A percentile compares a stretch with the other conserved stretches of the same genome.
These are phyloP conservation scores for Saturnispora dispora DNA, from an alignment of 805 yeast genomes.

Conservation along the genomic window DNA sequence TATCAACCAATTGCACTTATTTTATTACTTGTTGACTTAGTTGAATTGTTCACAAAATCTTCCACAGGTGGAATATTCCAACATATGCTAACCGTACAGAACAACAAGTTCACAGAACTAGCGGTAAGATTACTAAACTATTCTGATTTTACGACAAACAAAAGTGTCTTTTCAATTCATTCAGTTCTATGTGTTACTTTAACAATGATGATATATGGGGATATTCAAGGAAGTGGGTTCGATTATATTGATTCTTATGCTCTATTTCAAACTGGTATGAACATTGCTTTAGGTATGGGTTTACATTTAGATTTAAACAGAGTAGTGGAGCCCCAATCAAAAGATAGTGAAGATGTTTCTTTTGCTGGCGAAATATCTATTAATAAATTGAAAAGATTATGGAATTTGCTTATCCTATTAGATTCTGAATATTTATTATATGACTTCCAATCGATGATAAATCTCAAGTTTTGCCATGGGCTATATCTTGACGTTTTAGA, in stretches of 20 bases:
- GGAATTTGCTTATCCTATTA: slow-evolving; percentile 13
- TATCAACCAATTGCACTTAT: slow-evolving; percentile 12
- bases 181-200: slow-evolving; percentile 9
- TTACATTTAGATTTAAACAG: slow-evolving; percentile 7
- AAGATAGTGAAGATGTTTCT: neutral
- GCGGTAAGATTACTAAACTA: slow-evolving; percentile 7
- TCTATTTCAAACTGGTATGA: slow-evolving; percentile 9
- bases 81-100: neutral
- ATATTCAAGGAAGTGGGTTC: slow-evolving; percentile 10
- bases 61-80: neutral
- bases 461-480: slow-evolving; percentile 12
- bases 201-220: slow-evolving; percentile 11
- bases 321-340: too few relatives aligned
- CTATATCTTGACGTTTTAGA: slow-evolving; percentile 1
- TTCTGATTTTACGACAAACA: slow-evolving; percentile 10
- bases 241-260: slow-evolving; percentile 9
- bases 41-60: slow-evolving; percentile 6
- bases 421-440: slow-evolving; percentile 11
- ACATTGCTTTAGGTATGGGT: slow-evolving; percentile 10
- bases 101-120: slow-evolving; percentile 7
- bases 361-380: slow-evolving; percentile 6
- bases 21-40: slow-evolving; percentile 9
- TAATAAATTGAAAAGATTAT: slow-evolving; percentile 7
- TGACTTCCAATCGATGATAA: slow-evolving; percentile 11
- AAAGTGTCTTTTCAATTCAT: slow-evolving; percentile 5